Percentiles rank a stretch among this genome's conserved stretches.
These are phyloP conservation scores for Fusarium sp. DNA, from an alignment of 2,329 filamentous ascomycete genomes.

Conservation along the genomic window DNA sequence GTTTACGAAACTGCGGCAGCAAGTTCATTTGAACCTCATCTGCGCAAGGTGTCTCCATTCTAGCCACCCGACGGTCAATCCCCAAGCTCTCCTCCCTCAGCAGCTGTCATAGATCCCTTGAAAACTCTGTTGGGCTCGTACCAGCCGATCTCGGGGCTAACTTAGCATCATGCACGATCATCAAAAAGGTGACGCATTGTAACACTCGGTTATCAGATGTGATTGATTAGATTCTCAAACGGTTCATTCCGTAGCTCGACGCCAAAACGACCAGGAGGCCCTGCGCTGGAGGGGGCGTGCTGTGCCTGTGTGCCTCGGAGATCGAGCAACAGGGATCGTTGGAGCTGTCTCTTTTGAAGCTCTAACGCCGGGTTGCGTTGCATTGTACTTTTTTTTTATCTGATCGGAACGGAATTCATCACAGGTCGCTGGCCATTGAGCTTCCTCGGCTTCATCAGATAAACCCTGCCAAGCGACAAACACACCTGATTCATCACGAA, in stretches of 20 bases:
- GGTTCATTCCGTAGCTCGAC: slow-evolving; percentile 38
- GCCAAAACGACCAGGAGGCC: slow-evolving; percentile 21
- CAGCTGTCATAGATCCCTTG: slow-evolving; percentile 19
- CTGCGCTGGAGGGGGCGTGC: slow-evolving; percentile 15
- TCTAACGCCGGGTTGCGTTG: slow-evolving; percentile 23
- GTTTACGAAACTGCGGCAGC: neutral
- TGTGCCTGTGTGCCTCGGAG: neutral
- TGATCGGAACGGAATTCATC: slow-evolving; percentile 21
- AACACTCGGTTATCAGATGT: slow-evolving; percentile 39
- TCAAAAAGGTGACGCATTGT: slow-evolving; percentile 16
- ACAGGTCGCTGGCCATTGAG: slow-evolving; percentile 13
- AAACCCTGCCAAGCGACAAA: slow-evolving; percentile 12
- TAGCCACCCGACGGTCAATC: neutral
- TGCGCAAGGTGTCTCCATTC: neutral
- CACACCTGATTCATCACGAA: neutral
- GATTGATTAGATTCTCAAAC: slow-evolving; percentile 45
- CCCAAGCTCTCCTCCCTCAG: neutral
- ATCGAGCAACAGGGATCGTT: slow-evolving; percentile 8
- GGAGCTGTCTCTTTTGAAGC: slow-evolving; percentile 9
- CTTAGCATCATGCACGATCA: slow-evolving; percentile 24
- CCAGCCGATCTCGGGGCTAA: slow-evolving; percentile 33
- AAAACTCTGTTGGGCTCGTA: slow-evolving; percentile 20
- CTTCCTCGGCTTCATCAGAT: slow-evolving; percentile 37
- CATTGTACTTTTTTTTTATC: slow-evolving; percentile 30
- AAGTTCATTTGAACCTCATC: neutral